These are phyloP conservation scores for Coemansia sp. DNA, from an alignment of 192 early-diverging fungal species.

Conservation along the genomic window DNA sequence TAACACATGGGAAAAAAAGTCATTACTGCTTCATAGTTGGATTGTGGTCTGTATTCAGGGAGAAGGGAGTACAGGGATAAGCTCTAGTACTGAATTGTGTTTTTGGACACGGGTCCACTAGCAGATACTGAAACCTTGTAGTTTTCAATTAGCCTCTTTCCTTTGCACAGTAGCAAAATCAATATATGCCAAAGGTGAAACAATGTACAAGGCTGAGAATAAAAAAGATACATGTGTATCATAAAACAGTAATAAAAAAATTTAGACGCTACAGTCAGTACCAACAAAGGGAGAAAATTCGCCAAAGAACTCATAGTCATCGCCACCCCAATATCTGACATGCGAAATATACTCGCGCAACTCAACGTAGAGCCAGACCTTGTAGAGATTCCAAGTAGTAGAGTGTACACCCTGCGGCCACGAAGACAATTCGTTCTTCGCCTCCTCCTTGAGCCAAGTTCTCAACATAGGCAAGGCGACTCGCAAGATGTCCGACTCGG, in stretches of 20 bases:
- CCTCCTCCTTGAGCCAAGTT: conserved; percentile 55
- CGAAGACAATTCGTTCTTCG: conserved; percentile 28
- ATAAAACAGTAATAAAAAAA: background rate
- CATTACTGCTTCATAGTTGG: background rate
- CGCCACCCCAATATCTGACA: conserved; percentile 46
- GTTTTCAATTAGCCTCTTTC: background rate
- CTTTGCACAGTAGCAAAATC: conserved; percentile 5
- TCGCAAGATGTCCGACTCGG: conserved; percentile 88
- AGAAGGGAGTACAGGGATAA: background rate
- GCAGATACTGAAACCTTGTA: background rate
- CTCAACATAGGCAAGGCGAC: conserved; percentile 76
- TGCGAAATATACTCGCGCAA: conserved; percentile 49
- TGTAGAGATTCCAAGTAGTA: conserved; percentile 37
- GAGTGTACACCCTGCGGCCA: conserved; percentile 7
- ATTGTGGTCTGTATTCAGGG: background rate
- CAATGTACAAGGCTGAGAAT: conserved; percentile 6
- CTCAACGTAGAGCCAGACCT: conserved; percentile 56
- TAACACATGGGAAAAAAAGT: background rate
- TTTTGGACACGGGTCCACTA: conserved; percentile 3
- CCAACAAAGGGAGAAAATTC: conserved; percentile 50
- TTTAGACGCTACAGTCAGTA: conserved; percentile 29
- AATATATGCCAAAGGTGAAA: background rate
- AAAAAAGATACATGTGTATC: background rate
- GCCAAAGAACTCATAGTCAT: conserved; percentile 55
- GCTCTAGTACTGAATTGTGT: background rate